These are phyloP conservation scores for Solanum etuberosum DNA, from an alignment of 257 asterid genomes.

Conservation along the genomic window DNA sequence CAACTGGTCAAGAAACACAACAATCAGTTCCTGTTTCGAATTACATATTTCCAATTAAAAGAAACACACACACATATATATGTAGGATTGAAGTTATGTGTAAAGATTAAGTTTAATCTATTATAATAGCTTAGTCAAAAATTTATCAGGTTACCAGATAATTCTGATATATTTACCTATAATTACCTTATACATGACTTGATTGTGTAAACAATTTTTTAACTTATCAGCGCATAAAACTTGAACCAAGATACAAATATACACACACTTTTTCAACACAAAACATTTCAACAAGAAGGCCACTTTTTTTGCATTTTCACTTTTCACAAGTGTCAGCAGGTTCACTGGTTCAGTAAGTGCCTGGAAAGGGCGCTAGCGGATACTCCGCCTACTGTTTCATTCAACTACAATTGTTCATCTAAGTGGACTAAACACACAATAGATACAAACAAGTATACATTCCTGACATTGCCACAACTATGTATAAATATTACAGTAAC, in stretches of 20 bases:
- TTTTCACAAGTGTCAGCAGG: not conserved
- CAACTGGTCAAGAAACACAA: not conserved
- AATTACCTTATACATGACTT: too few relatives aligned
- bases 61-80: not conserved
- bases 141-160: too few relatives aligned
- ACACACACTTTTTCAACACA: not conserved
- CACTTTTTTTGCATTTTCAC: not conserved
- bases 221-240: not conserved
- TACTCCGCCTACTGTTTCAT: not conserved
- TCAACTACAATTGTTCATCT: not conserved
- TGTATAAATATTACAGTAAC: not conserved
- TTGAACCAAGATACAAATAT: not conserved
- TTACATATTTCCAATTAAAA: not conserved
- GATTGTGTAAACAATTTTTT: not conserved
- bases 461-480: not conserved
- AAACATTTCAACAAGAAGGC: not conserved
- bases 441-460: not conserved
- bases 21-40: not conserved
- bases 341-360: not conserved
- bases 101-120: too few relatives aligned
- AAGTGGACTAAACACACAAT: not conserved
- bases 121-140: too few relatives aligned
- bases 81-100: not conserved
- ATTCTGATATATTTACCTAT: too few relatives aligned
- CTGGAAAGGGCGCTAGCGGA: not conserved